Conservation (phyloP, 176 grass and related monocot species). For the Raddia distichophylla region DNA sequence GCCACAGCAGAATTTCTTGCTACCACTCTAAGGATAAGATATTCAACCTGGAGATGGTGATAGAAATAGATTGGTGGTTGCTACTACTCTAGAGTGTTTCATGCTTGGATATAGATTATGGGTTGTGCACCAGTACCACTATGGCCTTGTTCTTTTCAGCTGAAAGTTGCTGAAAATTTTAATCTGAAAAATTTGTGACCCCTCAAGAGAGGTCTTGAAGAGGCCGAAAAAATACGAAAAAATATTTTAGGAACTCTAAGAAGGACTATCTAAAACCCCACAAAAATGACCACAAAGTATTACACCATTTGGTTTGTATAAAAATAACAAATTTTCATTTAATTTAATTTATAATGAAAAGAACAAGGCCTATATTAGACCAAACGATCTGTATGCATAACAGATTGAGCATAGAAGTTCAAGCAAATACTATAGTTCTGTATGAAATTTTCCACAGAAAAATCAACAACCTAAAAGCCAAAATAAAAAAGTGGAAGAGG, state of each 20-base stretch:
- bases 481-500: conserved; percentile 36
- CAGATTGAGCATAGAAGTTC: neutral
- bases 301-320: no score
- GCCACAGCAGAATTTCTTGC: neutral
- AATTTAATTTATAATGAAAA: no score
- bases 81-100: neutral
- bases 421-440: conserved; percentile 13
- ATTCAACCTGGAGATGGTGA: neutral
- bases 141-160: neutral
- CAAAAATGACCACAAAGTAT: no score
- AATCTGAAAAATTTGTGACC: no score
- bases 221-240: no score
- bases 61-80: neutral
- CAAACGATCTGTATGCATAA: neutral
- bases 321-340: no score
- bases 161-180: no score
- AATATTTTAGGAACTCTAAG: no score
- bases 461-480: conserved; percentile 16
- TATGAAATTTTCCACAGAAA: conserved; percentile 26
- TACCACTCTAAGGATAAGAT: conserved; percentile 7
- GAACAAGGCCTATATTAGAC: neutral
- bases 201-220: no score
- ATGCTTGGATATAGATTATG: neutral
- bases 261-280: no score
- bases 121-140: neutral